These are phyloP conservation scores for Cadophora sp. DNA, from an alignment of 2,329 filamentous ascomycete species.

Conservation along the genomic window DNA sequence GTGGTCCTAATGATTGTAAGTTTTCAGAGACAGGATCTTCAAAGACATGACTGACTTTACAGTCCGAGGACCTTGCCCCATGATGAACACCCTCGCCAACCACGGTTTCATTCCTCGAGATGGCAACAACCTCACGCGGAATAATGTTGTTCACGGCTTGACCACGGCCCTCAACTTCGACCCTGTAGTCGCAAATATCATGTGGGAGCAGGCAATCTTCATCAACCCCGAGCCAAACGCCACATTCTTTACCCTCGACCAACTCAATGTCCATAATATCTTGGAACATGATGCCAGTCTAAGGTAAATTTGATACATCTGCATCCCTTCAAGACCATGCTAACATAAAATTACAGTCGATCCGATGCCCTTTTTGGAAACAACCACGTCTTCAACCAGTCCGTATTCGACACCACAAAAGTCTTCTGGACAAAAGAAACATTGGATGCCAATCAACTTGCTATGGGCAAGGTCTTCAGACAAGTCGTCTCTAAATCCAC, in stretches of 20 bases:
- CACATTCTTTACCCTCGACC: constrained; percentile 52
- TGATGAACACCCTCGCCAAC: constrained; percentile 54
- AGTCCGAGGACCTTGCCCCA: constrained; percentile 49
- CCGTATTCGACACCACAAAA: constrained; percentile 54
- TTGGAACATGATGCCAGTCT: constrained; percentile 58
- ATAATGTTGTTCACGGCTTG: constrained; percentile 49
- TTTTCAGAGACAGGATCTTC: background rate
- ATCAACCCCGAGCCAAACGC: constrained; percentile 54
- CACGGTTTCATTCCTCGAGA: constrained; percentile 52
- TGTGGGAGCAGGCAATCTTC: constrained; percentile 53
- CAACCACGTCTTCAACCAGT: constrained; percentile 59
- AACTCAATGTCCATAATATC: constrained; percentile 55
- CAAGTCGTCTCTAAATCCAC: constrained; percentile 52
- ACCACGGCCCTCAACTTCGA: constrained; percentile 53
- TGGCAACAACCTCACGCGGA: constrained; percentile 47
- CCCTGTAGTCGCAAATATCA: constrained; percentile 46
- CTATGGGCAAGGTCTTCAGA: constrained; percentile 54
- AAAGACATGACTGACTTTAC: background rate
- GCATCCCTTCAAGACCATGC: background rate
- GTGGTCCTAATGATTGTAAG: constrained; percentile 22
- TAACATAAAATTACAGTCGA: constrained; percentile 46
- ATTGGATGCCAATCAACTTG: constrained; percentile 51
- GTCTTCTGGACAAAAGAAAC: constrained; percentile 54
- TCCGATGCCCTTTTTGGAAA: constrained; percentile 58
- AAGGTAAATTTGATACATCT: constrained; percentile 41